Evolutionary conservation across 306 rosid genomes (phyloP), one percentile per base, ranked within the genome.

Genomic region (Fagus crenata): DNA sequence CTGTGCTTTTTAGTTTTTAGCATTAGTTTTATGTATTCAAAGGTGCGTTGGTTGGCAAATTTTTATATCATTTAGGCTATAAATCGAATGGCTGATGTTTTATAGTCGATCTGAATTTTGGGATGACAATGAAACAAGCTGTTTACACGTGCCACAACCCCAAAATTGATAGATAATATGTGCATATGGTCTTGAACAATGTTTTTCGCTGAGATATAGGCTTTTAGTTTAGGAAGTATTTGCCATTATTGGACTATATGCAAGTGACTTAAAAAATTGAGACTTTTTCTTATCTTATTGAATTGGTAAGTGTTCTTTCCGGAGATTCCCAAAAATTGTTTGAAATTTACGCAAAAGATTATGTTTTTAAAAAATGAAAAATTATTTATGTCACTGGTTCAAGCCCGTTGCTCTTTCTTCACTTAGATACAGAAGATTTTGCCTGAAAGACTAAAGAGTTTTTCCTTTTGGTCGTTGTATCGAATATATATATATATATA

Each of bases 111-210:
- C 74, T 40, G 18, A 40, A 17, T 73, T 53, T 79, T 67, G 68
- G 68, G 82, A 79, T 73, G n/a, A 18, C 3, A 73, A 53, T 64
- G 49, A n/a, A 8, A n/a, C 73, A 1, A 64, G 63, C 60, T 53
- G 68, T 40, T 39, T 49, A 56, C 46, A 43, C 13, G 53, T 65
- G 63, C 53, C 5, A 14, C 56, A 49, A 64, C 53, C 49, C 72
- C 72, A 39, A 75, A 61, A 4, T 31, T 61, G 33, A 28, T 32
- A 2, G 31, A 17, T 60, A 56, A 31, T 37, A 6, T 37, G 43
- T 37, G 49, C 6, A 37, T 28, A 5, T 6, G 12, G 6, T 15
- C 4, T 15, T 15, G 28, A 15, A 65, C 7, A 65, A 22, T 2
- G 49, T 15, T 49, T 65, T 37, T 63, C 13, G 15, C 41, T 4